phyloP scores from a whole-genome alignment of 129 eudicot species.

The Gnaphalium uliginosum region DNA sequence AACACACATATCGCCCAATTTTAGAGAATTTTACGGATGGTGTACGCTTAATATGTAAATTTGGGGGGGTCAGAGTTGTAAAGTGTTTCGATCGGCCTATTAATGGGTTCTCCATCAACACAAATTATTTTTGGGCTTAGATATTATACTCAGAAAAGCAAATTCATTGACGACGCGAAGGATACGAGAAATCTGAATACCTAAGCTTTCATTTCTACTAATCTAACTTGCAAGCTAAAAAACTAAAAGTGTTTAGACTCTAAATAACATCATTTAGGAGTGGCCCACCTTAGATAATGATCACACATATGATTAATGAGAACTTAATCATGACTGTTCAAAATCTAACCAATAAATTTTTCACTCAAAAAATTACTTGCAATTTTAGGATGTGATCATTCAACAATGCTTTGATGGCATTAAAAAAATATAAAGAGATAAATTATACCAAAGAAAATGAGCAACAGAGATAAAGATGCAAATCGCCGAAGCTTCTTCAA shows the following conservation, averaged over 20 bases:
- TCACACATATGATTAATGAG: constrained; percentile 9
- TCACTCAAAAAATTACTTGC: neutral
- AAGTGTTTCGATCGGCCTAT: neutral
- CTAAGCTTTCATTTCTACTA: neutral
- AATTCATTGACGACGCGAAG: neutral
- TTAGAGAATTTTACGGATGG: neutral
- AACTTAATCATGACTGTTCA: neutral
- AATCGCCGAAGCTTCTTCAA: constrained; percentile 9
- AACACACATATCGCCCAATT: neutral
- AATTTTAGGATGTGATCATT: constrained; percentile 11
- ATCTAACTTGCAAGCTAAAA: constrained; percentile 5
- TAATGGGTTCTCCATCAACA: neutral
- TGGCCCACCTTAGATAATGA: neutral
- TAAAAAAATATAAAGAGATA: constrained; percentile 9
- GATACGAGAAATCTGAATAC: neutral
- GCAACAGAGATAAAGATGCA: constrained; percentile 12
- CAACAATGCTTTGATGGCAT: constrained; percentile 4
- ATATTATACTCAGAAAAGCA: neutral
- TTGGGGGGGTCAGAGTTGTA: neutral
- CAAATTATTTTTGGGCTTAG: neutral
- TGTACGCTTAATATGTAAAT: neutral
- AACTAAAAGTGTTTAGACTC: neutral
- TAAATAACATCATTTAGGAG: neutral
- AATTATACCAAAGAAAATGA: constrained; percentile 15
- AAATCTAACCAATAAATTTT: neutral